Conservation (phyloP, 768 basidiomycete genomes). For the Leucosporidium creatinivorum region DNA sequence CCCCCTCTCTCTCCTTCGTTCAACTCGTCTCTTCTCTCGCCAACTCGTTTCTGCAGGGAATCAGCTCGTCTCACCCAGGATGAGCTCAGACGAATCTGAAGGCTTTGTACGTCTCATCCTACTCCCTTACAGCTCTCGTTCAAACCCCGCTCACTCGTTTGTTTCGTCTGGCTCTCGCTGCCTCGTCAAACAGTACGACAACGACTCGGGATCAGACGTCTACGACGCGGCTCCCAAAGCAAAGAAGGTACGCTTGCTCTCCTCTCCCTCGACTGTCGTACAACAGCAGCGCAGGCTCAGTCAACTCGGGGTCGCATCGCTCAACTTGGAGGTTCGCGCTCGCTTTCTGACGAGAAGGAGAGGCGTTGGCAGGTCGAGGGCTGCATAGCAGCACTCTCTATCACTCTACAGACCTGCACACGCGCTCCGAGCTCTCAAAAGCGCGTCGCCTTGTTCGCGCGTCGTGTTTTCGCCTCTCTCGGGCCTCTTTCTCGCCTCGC, state of each 20-base stretch:
- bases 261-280: background rate
- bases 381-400: too few species aligned
- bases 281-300: background rate
- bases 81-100: too few species aligned
- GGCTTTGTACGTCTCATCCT: too few species aligned
- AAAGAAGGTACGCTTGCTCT: slow-evolving; percentile 6
- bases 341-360: background rate
- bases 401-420: too few species aligned
- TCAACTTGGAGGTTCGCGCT: background rate
- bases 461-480: background rate
- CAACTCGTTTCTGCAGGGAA: too few species aligned
- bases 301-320: background rate
- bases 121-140: too few species aligned
- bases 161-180: too few species aligned
- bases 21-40: too few species aligned
- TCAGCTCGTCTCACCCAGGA: too few species aligned
- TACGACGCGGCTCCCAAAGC: slow-evolving; percentile 12
- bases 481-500: background rate
- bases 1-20: too few species aligned
- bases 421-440: background rate
- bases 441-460: background rate
- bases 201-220: slow-evolving; percentile 19
- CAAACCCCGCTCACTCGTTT: too few species aligned
- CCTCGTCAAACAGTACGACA: background rate
- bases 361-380: background rate